Base-by-base conservation (phyloP, 768 basidiomycete species). In the Trametes punicea region DNA sequence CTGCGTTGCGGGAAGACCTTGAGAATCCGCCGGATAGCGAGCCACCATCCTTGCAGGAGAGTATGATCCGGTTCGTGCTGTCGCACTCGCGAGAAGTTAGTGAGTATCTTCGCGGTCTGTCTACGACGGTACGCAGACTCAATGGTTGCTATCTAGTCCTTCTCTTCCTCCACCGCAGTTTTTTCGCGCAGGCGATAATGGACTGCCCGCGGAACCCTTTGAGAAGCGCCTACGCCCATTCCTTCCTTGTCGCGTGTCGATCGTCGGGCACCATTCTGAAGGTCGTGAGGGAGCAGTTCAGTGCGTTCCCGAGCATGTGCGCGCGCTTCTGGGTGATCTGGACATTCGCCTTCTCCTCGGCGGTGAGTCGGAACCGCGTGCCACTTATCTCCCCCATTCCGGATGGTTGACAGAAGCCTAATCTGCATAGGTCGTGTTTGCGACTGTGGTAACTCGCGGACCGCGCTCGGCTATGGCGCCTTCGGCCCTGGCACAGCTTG, bases 401-500 rank as follows among this genome's bases (percentile, higher is more conserved):
- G 38, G 16, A 21, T 59, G 18, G 51, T 58, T 70, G 87, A 86
- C 85, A 83, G 13, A 81, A 3, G 81, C 74, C 64, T 40, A 26
- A 23, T 78, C 75, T 82, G 82, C 62, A 78, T 55, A 90, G 88
- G 78, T 89, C 9, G 84, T 91, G 15, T 87, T 91, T 63, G 90
- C 88, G 3, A 85, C 87, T 4, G 84, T 92, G 18, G 90, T 87
- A 2, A 88, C 85, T 2, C 80, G 86, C 26, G 83, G 85, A 3
- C 90, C 90, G 5, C 73, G 79, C 6, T 88, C 84, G 1, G 81
- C 85, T 0, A 67, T 91, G 10, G 90, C 89, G 0, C 69, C 76
- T 11, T 75, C 79, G 2, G 90, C 90, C 3, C 82, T 90, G 70
- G 69, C 74, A 18, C 86, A 91, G 62, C 75, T 92, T 7, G 86